These are phyloP conservation scores for Cadophora sp. DNA, from an alignment of 2,329 filamentous ascomycete genomes.

Conservation along the genomic window DNA sequence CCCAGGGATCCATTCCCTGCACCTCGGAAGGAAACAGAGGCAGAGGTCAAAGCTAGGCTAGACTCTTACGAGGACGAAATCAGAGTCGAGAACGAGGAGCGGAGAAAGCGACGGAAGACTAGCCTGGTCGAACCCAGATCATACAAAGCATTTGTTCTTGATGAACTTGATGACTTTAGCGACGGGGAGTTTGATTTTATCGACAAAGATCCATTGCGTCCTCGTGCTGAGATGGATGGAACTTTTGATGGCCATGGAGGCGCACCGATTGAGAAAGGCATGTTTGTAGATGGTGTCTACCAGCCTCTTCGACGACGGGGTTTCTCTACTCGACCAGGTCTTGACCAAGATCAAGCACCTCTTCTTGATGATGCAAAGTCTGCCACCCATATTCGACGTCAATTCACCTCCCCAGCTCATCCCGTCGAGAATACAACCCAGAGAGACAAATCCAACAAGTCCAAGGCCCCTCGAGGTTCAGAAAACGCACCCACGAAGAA, in stretches of 20 bases:
- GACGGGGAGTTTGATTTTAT: background rate
- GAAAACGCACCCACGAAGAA: background rate
- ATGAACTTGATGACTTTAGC: background rate
- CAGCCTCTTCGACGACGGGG: background rate
- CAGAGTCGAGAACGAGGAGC: background rate
- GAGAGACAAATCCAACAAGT: background rate
- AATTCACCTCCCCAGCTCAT: background rate
- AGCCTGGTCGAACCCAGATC: background rate
- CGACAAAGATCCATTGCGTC: background rate
- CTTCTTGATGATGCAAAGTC: background rate
- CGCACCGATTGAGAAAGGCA: background rate
- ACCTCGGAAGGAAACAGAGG: background rate
- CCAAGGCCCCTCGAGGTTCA: background rate
- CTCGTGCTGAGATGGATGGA: background rate
- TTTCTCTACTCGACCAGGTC: background rate
- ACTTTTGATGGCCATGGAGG: too few species aligned
- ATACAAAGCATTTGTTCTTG: background rate
- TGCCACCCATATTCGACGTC: too few species aligned
- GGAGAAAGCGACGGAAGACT: background rate
- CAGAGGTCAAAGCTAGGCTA: background rate
- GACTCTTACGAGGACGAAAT: background rate
- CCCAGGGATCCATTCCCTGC: too few species aligned
- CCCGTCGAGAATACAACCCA: background rate
- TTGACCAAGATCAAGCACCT: background rate
- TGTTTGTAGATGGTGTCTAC: constrained; percentile 1